Evolutionary conservation across 768 basidiomycete genomes (phyloP).

Genomic region (Omphalotus guepiniiformis): DNA sequence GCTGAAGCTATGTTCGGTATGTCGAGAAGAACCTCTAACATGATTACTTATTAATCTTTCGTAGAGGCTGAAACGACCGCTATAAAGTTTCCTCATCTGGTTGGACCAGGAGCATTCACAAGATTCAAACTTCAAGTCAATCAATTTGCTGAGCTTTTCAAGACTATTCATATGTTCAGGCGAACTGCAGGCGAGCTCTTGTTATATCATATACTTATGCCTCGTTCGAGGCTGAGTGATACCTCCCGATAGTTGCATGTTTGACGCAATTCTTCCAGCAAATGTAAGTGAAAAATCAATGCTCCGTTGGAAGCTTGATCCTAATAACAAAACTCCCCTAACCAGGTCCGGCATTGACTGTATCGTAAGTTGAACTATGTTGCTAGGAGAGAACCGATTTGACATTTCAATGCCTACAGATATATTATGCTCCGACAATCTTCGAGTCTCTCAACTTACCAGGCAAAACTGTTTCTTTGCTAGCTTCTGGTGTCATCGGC

Average conservation of each 20-base stretch:
- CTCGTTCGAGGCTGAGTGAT: background rate
- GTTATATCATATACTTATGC: background rate
- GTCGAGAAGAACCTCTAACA: background rate
- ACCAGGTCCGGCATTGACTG: slow-evolving; percentile 25
- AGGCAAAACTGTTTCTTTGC: slow-evolving; percentile 33
- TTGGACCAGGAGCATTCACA: slow-evolving; percentile 10
- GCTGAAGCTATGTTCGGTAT: slow-evolving; percentile 25
- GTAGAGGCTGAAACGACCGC: slow-evolving; percentile 18
- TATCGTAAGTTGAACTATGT: too few species aligned
- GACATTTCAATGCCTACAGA: background rate
- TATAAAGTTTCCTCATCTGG: slow-evolving; percentile 15
- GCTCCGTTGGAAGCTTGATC: background rate
- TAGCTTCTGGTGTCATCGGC: slow-evolving; percentile 39
- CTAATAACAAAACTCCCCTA: slow-evolving; percentile 1
- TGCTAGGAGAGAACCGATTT: too few species aligned
- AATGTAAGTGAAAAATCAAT: slow-evolving; percentile 15
- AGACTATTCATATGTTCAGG: slow-evolving; percentile 17
- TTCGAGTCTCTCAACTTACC: slow-evolving; percentile 37
- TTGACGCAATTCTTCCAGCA: slow-evolving; percentile 19
- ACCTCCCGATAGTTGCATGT: slow-evolving; percentile 14
- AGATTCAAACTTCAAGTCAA: slow-evolving; percentile 16
- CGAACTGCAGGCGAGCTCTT: slow-evolving; percentile 12
- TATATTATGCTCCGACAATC: slow-evolving; percentile 24
- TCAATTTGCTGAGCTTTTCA: slow-evolving; percentile 18
- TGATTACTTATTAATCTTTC: background rate